These are phyloP conservation scores for Rhamnella rubrinervis DNA, from an alignment of 331 rosid genomes.

Conservation along the genomic window DNA sequence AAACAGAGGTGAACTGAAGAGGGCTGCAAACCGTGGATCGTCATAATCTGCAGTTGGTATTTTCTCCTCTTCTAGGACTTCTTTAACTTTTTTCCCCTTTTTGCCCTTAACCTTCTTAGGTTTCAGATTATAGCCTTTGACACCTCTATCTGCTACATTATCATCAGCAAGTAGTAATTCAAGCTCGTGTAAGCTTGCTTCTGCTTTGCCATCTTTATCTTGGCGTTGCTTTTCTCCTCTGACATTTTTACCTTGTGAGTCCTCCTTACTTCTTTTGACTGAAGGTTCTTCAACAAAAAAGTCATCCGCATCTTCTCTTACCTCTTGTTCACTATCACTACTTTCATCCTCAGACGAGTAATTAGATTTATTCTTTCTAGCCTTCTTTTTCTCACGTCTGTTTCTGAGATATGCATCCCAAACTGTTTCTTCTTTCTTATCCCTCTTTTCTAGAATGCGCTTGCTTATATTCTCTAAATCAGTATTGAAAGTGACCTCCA, in stretches of 20 bases:
- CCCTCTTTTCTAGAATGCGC: slow-evolving; percentile 77
- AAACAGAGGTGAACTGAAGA: slow-evolving; percentile 54
- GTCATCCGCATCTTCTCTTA: slow-evolving; percentile 58
- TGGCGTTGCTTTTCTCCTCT: slow-evolving; percentile 31
- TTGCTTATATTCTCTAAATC: slow-evolving; percentile 87
- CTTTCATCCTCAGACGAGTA: slow-evolving; percentile 66
- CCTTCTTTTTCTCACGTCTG: slow-evolving; percentile 65
- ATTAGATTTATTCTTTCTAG: slow-evolving; percentile 54
- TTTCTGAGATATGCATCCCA: slow-evolving; percentile 78
- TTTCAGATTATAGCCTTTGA: slow-evolving; percentile 74
- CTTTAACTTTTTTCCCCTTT: slow-evolving; percentile 55
- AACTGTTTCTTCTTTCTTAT: slow-evolving; percentile 65
- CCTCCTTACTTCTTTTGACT: slow-evolving; percentile 48
- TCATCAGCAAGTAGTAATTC: slow-evolving; percentile 92
- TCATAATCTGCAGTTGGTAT: slow-evolving; percentile 59
- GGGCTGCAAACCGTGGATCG: slow-evolving; percentile 79
- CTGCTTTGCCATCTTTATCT: slow-evolving; percentile 37
- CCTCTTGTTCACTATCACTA: slow-evolving; percentile 52
- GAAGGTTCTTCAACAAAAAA: slow-evolving; percentile 76
- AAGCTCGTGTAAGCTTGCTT: slow-evolving; percentile 78
- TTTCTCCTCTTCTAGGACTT: slow-evolving; percentile 55
- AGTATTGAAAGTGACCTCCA: slow-evolving; percentile 94
- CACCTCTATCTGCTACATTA: slow-evolving; percentile 48
- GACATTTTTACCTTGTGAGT: slow-evolving; percentile 23
- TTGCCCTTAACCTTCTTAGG: slow-evolving; percentile 60